These are phyloP conservation scores for Grigorovia yakushimaensis DNA, from an alignment of 805 yeast genomes.

Conservation along the genomic window DNA sequence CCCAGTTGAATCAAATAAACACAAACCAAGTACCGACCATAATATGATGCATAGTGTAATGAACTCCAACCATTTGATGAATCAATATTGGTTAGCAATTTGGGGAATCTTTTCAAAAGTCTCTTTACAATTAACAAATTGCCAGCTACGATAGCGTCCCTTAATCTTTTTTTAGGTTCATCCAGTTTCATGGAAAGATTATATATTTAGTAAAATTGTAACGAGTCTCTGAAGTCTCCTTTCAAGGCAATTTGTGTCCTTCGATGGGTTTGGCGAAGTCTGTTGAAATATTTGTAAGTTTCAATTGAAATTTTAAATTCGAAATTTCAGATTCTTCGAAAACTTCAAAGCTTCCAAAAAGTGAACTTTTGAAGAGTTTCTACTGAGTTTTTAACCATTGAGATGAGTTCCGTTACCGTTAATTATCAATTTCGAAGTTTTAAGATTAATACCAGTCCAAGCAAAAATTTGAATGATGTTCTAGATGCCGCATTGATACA, in stretches of 20 bases:
- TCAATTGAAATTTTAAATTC: background rate
- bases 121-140: conserved; percentile 55
- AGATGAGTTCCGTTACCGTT: conserved; percentile 33
- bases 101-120: conserved; percentile 58
- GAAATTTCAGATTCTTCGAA: background rate
- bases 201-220: no score
- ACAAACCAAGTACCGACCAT: conserved; percentile 64
- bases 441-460: conserved; percentile 30
- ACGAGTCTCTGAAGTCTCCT: no score
- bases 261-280: no score
- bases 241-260: no score
- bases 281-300: no score
- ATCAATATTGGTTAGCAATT: conserved; percentile 57
- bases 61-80: conserved; percentile 73
- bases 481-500: conserved; percentile 28
- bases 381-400: no score
- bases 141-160: conserved; percentile 57
- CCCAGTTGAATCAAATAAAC: conserved; percentile 46
- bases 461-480: conserved; percentile 31
- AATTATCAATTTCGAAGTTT: conserved; percentile 27
- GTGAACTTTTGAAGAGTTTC: no score
- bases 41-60: conserved; percentile 67
- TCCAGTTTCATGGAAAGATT: conserved; percentile 20
- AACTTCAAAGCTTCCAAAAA: background rate
- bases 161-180: conserved; percentile 56